phyloP scores from a whole-genome alignment of 176 grass and related monocot genomes.

The Raddia guianensis region DNA sequence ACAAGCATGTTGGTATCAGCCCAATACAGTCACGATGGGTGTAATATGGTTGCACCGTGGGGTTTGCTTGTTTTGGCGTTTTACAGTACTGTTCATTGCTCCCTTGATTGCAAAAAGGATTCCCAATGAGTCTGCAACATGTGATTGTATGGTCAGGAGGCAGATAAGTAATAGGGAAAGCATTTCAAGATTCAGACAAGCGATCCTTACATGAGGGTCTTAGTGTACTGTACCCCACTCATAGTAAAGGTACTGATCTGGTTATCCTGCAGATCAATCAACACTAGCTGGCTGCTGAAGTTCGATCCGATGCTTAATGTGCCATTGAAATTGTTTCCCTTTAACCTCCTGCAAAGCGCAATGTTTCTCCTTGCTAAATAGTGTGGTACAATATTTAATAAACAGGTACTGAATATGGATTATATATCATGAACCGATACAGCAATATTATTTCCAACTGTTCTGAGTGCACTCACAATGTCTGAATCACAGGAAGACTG shows the following conservation, averaged over 20 bases:
- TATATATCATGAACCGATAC: neutral
- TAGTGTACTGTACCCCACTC: conserved; percentile 39
- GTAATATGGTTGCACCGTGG: conserved; percentile 33
- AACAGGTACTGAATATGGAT: neutral
- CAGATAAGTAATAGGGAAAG: neutral
- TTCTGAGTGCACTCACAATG: conserved; percentile 55
- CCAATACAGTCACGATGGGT: conserved; percentile 18
- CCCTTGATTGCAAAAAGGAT: conserved; percentile 55
- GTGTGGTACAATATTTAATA: neutral
- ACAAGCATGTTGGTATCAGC: conserved; percentile 36
- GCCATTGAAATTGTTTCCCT: conserved; percentile 65
- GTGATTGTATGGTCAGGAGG: neutral
- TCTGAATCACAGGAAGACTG: conserved; percentile 63
- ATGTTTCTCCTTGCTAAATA: neutral
- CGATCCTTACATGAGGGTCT: conserved; percentile 59
- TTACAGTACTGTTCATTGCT: conserved; percentile 49
- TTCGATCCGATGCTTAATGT: conserved; percentile 55
- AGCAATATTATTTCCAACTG: neutral
- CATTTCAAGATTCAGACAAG: neutral
- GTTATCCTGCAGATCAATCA: conserved; percentile 76
- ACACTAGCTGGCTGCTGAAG: conserved; percentile 53
- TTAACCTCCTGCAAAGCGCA: conserved; percentile 53
- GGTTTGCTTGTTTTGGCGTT: conserved; percentile 30
- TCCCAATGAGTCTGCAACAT: conserved; percentile 59
- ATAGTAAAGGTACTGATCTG: neutral